phyloP scores from a whole-genome alignment of 83 land plant genomes.

The Picea engelmannii region DNA sequence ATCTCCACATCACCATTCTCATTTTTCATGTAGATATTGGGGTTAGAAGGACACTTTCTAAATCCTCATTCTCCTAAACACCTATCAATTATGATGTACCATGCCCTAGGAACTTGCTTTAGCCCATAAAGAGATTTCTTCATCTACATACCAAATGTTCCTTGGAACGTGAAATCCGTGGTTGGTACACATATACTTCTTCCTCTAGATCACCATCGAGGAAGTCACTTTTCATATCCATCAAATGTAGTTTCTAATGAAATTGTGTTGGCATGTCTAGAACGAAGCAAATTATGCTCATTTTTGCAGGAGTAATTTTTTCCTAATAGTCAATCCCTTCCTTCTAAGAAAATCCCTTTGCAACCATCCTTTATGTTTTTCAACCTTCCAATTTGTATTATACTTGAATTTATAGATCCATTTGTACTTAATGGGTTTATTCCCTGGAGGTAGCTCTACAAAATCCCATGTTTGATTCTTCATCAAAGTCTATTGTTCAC shows the following conservation, averaged over 20 bases:
- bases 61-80: background rate
- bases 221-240: background rate
- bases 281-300: background rate
- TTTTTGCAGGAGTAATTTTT: background rate
- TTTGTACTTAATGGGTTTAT: too few relatives aligned
- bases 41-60: background rate
- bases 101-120: background rate
- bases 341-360: background rate
- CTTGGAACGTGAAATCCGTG: background rate
- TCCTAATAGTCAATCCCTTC: background rate
- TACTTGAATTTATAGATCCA: background rate
- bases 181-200: background rate
- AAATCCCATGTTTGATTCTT: background rate
- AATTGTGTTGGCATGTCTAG: background rate
- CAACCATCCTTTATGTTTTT: background rate
- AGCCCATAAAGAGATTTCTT: background rate
- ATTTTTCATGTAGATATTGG: background rate
- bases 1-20: background rate
- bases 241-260: background rate
- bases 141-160: conserved; percentile 1
- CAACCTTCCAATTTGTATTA: background rate
- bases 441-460: background rate
- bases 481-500: background rate
- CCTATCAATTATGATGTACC: background rate
- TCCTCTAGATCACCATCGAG: background rate